These are phyloP conservation scores for Friedmanniomyces simplex DNA, from an alignment of 495 filamentous ascomycete species.

Conservation along the genomic window DNA sequence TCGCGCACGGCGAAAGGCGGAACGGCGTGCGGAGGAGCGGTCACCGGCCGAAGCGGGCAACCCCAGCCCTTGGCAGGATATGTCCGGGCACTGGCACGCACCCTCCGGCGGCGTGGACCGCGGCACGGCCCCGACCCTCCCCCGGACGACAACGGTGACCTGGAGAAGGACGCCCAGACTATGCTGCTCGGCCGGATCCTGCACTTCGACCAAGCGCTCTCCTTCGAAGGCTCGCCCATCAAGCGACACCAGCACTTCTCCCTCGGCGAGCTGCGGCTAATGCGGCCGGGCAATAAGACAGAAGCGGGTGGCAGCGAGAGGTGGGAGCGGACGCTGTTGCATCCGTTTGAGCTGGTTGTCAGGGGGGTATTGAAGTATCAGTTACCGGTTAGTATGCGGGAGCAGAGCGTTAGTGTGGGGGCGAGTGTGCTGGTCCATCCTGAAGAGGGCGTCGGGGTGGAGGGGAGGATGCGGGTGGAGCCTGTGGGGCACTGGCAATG, in stretches of 20 bases:
- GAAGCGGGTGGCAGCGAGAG: slow-evolving; percentile 73
- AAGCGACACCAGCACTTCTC: slow-evolving; percentile 54
- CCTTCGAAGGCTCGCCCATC: slow-evolving; percentile 82
- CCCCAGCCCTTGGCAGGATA: slow-evolving; percentile 7
- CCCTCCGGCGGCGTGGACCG: slow-evolving; percentile 44
- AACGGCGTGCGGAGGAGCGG: neutral
- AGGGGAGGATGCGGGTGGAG: slow-evolving; percentile 2
- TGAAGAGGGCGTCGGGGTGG: slow-evolving; percentile 30
- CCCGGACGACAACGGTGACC: slow-evolving; percentile 30
- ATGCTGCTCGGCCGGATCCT: slow-evolving; percentile 85
- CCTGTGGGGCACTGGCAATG: neutral
- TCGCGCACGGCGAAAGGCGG: neutral
- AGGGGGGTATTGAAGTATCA: slow-evolving; percentile 83
- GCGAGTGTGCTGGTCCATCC: slow-evolving; percentile 43
- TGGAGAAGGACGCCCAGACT: slow-evolving; percentile 58
- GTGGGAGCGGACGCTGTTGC: slow-evolving; percentile 82
- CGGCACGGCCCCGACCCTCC: slow-evolving; percentile 45
- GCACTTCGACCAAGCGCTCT: slow-evolving; percentile 73
- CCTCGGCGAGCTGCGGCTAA: slow-evolving; percentile 68
- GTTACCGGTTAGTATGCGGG: slow-evolving; percentile 65
- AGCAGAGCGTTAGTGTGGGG: slow-evolving; percentile 45
- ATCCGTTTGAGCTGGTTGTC: slow-evolving; percentile 86
- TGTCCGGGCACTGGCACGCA: slow-evolving; percentile 14
- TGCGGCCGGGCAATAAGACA: slow-evolving; percentile 67
- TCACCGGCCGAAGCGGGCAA: neutral